These are phyloP conservation scores for Solanum corneliomulleri DNA, from an alignment of 257 asterid genomes.

Conservation along the genomic window DNA sequence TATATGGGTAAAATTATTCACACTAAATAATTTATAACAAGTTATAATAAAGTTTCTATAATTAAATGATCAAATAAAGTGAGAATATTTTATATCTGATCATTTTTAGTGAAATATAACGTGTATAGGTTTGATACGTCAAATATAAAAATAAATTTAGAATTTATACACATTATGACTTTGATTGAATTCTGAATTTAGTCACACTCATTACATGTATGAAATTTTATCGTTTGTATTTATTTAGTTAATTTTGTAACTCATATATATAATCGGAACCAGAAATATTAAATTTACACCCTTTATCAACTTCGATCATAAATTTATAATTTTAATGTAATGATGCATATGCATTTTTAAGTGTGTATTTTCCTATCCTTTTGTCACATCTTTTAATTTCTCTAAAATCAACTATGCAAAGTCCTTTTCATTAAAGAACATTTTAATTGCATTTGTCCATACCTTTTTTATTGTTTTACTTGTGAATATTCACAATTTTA, in stretches of 20 bases:
- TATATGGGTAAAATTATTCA: not conserved
- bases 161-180: not conserved
- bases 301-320: not conserved
- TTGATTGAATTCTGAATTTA: not conserved
- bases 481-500: not conserved
- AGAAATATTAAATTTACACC: not conserved
- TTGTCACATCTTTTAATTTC: not conserved
- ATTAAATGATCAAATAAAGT: not conserved
- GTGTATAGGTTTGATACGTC: not conserved
- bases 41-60: not conserved
- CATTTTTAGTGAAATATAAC: not conserved
- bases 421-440: not conserved
- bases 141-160: accelerated
- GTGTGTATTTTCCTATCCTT: not conserved
- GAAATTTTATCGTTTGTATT: not conserved
- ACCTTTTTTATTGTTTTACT: not conserved
- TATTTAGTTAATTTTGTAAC: not conserved
- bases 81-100: not conserved
- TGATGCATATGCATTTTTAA: not conserved
- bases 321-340: not conserved
- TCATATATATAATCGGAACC: not conserved
- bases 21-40: not conserved
- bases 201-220: not conserved
- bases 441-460: not conserved
- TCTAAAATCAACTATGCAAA: not conserved